Conservation (phyloP, 2,329 filamentous ascomycete genomes). For the Aspergillus sp. region DNA sequence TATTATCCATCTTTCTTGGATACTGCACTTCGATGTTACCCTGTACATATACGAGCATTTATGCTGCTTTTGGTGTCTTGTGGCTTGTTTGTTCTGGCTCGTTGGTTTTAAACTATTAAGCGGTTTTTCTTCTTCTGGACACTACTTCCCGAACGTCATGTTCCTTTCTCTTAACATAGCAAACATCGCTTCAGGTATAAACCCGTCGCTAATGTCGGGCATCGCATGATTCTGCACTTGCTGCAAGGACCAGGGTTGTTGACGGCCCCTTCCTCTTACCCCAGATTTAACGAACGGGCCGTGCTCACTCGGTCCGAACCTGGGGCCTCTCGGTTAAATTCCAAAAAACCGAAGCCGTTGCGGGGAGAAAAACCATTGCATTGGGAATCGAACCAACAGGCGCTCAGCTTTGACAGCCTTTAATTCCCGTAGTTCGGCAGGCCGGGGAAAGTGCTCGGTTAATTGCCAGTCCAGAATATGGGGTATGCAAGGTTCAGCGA, state of each 20-base stretch:
- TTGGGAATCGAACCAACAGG: neutral
- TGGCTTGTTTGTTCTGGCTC: neutral
- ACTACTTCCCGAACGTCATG: neutral
- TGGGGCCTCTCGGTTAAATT: constrained; percentile 1
- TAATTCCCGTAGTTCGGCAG: no score
- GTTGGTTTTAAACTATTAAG: neutral
- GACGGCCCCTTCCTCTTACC: neutral
- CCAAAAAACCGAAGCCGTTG: constrained; percentile 1
- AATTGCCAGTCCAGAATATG: neutral
- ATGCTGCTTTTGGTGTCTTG: neutral
- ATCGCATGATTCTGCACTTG: neutral
- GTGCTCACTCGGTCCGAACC: constrained; percentile 1
- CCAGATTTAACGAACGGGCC: neutral
- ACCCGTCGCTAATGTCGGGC: neutral
- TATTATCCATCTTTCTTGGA: neutral
- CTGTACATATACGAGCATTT: neutral
- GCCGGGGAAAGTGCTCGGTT: neutral
- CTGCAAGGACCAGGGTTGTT: neutral
- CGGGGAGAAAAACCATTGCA: neutral
- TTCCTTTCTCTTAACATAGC: neutral
- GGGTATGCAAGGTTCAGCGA: constrained; percentile 2
- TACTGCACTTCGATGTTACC: neutral
- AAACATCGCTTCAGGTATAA: neutral
- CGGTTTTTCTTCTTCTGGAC: neutral
- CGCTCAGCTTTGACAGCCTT: neutral